Conservation (phyloP, 805 yeast species). For the Lachancea nothofagi region DNA sequence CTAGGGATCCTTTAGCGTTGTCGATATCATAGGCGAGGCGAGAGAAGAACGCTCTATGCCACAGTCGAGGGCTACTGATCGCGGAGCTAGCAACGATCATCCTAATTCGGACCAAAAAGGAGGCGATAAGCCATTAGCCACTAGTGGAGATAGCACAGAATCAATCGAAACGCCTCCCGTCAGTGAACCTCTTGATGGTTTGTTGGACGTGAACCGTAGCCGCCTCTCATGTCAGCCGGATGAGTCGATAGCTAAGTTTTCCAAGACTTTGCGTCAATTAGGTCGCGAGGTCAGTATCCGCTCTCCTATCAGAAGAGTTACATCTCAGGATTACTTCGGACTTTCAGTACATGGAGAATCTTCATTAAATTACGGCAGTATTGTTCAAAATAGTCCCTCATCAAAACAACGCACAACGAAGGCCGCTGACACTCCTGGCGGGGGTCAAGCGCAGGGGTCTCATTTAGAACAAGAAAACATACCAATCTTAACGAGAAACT, state of each 20-base stretch:
- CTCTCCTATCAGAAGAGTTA: slow-evolving; percentile 5
- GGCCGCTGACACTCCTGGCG: neutral
- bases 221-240: neutral
- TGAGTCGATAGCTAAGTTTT: neutral
- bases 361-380: neutral
- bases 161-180: neutral
- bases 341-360: neutral
- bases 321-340: slow-evolving; percentile 2
- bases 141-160: neutral
- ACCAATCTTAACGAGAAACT: slow-evolving; percentile 26
- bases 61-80: neutral
- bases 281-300: slow-evolving; percentile 5
- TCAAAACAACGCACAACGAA: neutral
- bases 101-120: neutral
- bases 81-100: neutral
- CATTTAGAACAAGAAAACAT: neutral
- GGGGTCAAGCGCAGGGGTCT: neutral
- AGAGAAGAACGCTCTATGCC: neutral
- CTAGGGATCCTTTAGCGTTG: no score
- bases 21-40: no score
- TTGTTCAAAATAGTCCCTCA: neutral
- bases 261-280: slow-evolving; percentile 1
- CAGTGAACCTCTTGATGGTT: slow-evolving; percentile 2
- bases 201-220: slow-evolving; percentile 3
- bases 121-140: neutral